These are phyloP conservation scores for Suillus americanus DNA, from an alignment of 768 basidiomycete genomes.

Conservation along the genomic window DNA sequence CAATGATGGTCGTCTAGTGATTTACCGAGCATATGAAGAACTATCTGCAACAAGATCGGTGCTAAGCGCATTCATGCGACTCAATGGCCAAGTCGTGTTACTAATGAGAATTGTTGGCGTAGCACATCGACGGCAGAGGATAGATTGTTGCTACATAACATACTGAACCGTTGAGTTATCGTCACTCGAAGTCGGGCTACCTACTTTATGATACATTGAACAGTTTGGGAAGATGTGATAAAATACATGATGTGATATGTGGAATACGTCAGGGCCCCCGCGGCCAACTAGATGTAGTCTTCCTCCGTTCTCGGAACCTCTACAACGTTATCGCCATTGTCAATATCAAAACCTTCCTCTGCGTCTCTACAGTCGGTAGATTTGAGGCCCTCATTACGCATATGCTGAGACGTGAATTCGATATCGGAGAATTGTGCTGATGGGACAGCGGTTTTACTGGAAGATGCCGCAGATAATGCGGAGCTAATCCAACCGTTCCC, in stretches of 20 bases:
- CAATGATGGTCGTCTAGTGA: neutral
- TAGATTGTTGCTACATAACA: too few relatives aligned
- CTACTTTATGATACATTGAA: too few relatives aligned
- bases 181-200: too few relatives aligned
- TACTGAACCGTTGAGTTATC: too few relatives aligned
- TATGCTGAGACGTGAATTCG: conserved; percentile 18
- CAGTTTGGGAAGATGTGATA: neutral
- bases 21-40: conserved; percentile 37
- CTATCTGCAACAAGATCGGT: conserved; percentile 76
- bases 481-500: conserved; percentile 37
- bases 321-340: neutral
- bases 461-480: conserved; percentile 6
- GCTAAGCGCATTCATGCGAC: conserved; percentile 48
- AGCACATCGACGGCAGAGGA: too few relatives aligned
- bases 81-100: too few relatives aligned
- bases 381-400: neutral
- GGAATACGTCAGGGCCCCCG: neutral
- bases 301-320: neutral
- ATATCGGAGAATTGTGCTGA: conserved; percentile 23
- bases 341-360: neutral
- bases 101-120: too few relatives aligned
- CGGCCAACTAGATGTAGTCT: neutral
- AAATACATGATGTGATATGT: neutral
- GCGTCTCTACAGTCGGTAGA: neutral
- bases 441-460: conserved; percentile 11